These are phyloP conservation scores for Penicillium angulare DNA, from an alignment of 495 filamentous ascomycete genomes.

Conservation along the genomic window DNA sequence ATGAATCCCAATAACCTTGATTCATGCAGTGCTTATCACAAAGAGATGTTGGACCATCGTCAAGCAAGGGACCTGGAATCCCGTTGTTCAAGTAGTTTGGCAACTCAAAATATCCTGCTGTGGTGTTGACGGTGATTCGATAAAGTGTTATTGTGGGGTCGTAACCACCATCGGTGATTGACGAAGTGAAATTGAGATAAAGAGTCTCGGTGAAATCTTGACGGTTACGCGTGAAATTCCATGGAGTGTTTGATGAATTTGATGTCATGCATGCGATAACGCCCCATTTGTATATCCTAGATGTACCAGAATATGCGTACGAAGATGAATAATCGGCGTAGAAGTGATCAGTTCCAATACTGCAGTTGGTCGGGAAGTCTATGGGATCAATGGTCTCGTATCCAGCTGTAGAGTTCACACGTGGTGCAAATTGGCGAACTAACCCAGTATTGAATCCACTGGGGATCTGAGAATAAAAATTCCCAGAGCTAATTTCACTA, in stretches of 20 bases:
- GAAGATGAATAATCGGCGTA: constrained; percentile 14
- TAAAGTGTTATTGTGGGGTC: neutral
- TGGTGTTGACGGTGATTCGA: constrained; percentile 22
- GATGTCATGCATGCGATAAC: constrained; percentile 26
- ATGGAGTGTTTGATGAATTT: constrained; percentile 20
- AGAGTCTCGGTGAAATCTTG: constrained; percentile 29
- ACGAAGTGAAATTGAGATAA: constrained; percentile 2
- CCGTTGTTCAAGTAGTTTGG: constrained; percentile 29
- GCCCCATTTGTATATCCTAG: constrained; percentile 9
- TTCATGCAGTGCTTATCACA: constrained; percentile 2
- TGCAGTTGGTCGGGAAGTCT: constrained; percentile 21
- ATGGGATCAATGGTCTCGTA: constrained; percentile 15
- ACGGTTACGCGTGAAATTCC: constrained; percentile 23
- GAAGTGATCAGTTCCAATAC: constrained; percentile 12
- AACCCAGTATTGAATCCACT: constrained; percentile 22
- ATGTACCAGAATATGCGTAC: neutral
- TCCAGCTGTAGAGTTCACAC: constrained; percentile 25
- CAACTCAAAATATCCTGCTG: constrained; percentile 34
- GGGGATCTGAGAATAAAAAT: constrained; percentile 16
- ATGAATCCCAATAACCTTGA: neutral
- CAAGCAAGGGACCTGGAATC: constrained; percentile 19
- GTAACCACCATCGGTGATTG: neutral
- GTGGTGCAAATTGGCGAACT: constrained; percentile 26
- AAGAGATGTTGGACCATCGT: constrained; percentile 5
- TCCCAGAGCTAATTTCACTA: constrained; percentile 9